Conservation (phyloP, 306 rosid genomes). For the Rubus idaeus region DNA sequence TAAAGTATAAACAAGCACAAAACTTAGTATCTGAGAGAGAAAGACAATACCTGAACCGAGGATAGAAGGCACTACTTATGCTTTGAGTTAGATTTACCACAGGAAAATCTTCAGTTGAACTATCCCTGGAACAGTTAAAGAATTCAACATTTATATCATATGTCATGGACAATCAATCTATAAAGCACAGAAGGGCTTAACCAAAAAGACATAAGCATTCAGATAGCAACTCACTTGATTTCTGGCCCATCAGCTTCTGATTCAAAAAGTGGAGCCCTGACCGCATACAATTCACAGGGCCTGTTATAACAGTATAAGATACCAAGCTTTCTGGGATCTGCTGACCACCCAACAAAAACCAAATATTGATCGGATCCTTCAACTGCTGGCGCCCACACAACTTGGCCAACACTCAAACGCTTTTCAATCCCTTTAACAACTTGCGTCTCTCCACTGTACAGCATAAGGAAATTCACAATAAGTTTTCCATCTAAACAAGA, state of each 20-base stretch:
- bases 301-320: conserved; percentile 84
- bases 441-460: conserved; percentile 63
- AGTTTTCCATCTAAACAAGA: conserved; percentile 4
- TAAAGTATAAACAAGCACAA: neutral
- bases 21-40: conserved; percentile 4
- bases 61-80: conserved; percentile 73
- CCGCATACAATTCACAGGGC: conserved; percentile 69
- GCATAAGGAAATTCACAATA: conserved; percentile 16
- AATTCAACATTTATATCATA: conserved; percentile 6
- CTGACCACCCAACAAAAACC: conserved; percentile 88
- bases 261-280: conserved; percentile 41
- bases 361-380: conserved; percentile 50
- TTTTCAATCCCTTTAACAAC: conserved; percentile 65
- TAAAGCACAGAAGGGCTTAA: conserved; percentile 1
- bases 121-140: conserved; percentile 39
- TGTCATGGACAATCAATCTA: neutral
- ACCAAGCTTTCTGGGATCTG: conserved; percentile 71
- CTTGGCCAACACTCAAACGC: conserved; percentile 84
- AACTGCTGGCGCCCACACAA: conserved; percentile 71
- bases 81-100: conserved; percentile 57
- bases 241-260: conserved; percentile 44
- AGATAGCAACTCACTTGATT: conserved; percentile 50
- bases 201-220: conserved; percentile 13
- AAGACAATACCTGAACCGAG: conserved; percentile 68
- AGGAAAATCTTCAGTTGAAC: conserved; percentile 39